Evolutionary conservation across 176 grass and related monocot genomes (phyloP), one percentile per base, ranked within the genome.

Genomic region (Phragmites australis): DNA sequence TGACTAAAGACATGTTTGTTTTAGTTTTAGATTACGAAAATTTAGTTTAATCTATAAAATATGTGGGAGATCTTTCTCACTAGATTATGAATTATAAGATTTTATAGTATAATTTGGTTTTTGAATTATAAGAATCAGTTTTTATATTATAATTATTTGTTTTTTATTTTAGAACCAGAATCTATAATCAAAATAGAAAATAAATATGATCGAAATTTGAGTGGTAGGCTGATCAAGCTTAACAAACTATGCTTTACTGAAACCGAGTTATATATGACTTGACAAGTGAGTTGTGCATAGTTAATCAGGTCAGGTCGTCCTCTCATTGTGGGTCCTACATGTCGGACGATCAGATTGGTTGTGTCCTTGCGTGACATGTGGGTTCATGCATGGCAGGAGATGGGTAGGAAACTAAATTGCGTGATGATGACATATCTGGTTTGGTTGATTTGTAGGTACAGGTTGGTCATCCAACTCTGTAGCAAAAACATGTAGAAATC

Each of bases 401-500:
- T 30, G 54, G 15, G 37, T 57, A 59, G 1, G 14, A 81, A 11
- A 40, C 19, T 72, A 50, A 78, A 56, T 5, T 4, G 4, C 19
- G 21, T 21, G 27, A 0, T 14, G 48, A 12, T 44, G 32, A 42
- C 46, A 6, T 75, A n/a, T n/a, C n/a, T n/a, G 22, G 64, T 61
- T 78, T 53, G 34, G 85, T 69, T 76, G 71, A 72, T 65, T 80
- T 45, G 19, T 75, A 81, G 82, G 87, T 89, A 29, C 7, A 55
- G 40, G 63, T 89, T 23, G 87, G 65, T 75, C 26, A 75, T 49
- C 87, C 27, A 84, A 80, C 76, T 10, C 3, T 40, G 11, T 9
- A n/a, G 14, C 1, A 32, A 5, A 22, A 5, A 79, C 42, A 45
- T 54, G 53, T 25, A 19, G 9, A 50, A 15, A 18, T 34, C 14